Evolutionary conservation across 192 early-diverging fungal genomes (phyloP), one percentile per base, ranked within the genome.

Genomic region (Linnemannia zychae): DNA sequence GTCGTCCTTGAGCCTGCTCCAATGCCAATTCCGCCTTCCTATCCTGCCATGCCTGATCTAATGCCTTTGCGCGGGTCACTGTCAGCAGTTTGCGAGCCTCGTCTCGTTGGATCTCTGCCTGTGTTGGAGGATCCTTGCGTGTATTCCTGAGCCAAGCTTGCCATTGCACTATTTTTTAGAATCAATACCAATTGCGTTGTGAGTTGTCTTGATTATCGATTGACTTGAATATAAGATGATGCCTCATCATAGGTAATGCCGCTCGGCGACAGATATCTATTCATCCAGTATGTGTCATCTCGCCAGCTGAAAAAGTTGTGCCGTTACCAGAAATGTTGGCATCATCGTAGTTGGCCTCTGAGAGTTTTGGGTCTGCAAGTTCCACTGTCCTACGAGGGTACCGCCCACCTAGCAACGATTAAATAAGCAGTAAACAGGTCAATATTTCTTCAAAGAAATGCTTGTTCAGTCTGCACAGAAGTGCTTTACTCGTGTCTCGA

Each of bases 101-200:
- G 36, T 85, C 83, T 12, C 83, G 34, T 72, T 79, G 78, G 38
- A 85, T 85, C 83, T 85, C 83, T 16, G 67, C 49, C 37, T 33
- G 16, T 52, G 83, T 85, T 18, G 83, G 83, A 18, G 83, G 69
- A 20, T 72, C 49, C 37, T 34, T 57, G 37, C 83, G 77, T 22
- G 83, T 85, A 34, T 85, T 85, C 57, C 83, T 85, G 47, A 85
- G 83, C 83, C 83, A 85, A 60, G 83, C 24, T 28, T 85, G 83
- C 83, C 83, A 85, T 67, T 85, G 83, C 0, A 85, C 83, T 85
- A 70, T 3, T 28, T 33, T 18, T 34, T 22, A 9, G 40, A 44
- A 9, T 44, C 40, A 44, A 44, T 6, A 44, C n/a, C n/a, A n/a
- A n/a, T n/a, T n/a, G n/a, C n/a, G n/a, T n/a, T n/a, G n/a, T n/a